Evolutionary conservation across 2,329 filamentous ascomycete genomes (phyloP).

Genomic region (Colletotrichum noveboracense): DNA sequence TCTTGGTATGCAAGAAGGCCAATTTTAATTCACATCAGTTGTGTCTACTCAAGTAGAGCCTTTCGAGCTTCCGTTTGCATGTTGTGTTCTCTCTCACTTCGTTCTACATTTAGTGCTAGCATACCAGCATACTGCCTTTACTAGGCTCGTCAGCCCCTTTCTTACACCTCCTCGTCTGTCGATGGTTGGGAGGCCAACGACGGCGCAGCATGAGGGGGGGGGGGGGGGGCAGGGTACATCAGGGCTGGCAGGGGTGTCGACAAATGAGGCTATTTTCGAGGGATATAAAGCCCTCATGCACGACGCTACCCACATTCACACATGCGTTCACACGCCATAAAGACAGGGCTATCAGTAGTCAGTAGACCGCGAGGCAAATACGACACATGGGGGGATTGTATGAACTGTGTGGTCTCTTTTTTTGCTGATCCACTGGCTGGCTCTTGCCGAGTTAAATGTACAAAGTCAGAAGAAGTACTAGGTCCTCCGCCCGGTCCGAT

Average conservation of each 20-base stretch:
- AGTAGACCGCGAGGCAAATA: background rate
- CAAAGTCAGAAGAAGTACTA: slow-evolving; percentile 7
- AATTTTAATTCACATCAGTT: background rate
- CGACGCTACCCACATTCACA: background rate
- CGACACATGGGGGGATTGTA: background rate
- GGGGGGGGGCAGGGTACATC: background rate
- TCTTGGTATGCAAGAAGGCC: background rate
- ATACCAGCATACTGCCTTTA: background rate
- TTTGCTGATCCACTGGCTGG: slow-evolving; percentile 1
- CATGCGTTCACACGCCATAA: background rate
- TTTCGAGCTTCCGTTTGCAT: background rate
- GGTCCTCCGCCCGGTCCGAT: background rate
- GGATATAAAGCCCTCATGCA: background rate
- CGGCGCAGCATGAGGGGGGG: background rate
- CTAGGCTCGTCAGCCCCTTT: background rate
- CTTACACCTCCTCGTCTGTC: background rate
- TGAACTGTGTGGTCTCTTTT: slow-evolving; percentile 11
- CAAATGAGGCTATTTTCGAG: background rate
- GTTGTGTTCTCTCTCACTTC: background rate
- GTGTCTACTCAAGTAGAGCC: background rate
- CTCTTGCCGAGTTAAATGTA: slow-evolving; percentile 18
- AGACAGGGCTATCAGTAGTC: background rate
- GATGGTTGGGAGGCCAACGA: background rate
- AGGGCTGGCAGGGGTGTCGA: background rate
- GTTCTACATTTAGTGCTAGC: background rate